Evolutionary conservation across 2,329 filamentous ascomycete species (phyloP).

Genomic region (Xylariaceae sp.): DNA sequence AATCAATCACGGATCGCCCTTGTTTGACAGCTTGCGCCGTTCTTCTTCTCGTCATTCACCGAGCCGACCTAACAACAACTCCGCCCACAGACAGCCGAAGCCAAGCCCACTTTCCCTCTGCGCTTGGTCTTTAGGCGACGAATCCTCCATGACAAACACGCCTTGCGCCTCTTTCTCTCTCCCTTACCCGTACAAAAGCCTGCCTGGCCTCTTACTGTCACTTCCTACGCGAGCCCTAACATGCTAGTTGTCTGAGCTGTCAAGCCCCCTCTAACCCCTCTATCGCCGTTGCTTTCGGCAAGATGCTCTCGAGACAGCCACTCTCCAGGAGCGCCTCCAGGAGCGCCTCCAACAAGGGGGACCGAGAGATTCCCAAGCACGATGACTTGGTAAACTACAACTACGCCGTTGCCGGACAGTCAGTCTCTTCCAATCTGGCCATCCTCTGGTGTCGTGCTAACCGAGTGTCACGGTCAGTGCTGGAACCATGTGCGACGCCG

Average conservation of each 20-base stretch:
- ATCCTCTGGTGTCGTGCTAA: slow-evolving; percentile 7
- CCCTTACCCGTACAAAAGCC: too few relatives aligned
- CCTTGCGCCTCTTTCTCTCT: too few relatives aligned
- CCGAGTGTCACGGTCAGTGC: slow-evolving; percentile 49
- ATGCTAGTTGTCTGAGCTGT: too few relatives aligned
- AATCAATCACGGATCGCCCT: too few relatives aligned
- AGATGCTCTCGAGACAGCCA: background rate
- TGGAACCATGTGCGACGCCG: slow-evolving; percentile 76
- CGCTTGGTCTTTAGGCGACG: too few relatives aligned
- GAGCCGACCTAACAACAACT: background rate
- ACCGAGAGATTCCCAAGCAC: slow-evolving; percentile 42
- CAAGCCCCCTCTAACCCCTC: background rate
- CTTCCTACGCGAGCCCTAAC: too few relatives aligned
- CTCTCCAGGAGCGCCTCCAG: background rate
- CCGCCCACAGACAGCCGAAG: too few relatives aligned
- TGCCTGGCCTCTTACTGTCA: too few relatives aligned
- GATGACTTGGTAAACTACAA: slow-evolving; percentile 61
- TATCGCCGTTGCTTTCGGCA: background rate
- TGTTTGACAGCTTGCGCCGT: too few relatives aligned
- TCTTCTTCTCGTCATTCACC: background rate
- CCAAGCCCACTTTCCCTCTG: too few relatives aligned
- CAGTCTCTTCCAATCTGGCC: slow-evolving; percentile 32
- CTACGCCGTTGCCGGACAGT: slow-evolving; percentile 80
- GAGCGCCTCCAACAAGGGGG: slow-evolving; percentile 4
- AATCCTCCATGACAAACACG: too few relatives aligned